These are phyloP conservation scores for Suillus bovinus DNA, from an alignment of 768 basidiomycete species.

Conservation along the genomic window DNA sequence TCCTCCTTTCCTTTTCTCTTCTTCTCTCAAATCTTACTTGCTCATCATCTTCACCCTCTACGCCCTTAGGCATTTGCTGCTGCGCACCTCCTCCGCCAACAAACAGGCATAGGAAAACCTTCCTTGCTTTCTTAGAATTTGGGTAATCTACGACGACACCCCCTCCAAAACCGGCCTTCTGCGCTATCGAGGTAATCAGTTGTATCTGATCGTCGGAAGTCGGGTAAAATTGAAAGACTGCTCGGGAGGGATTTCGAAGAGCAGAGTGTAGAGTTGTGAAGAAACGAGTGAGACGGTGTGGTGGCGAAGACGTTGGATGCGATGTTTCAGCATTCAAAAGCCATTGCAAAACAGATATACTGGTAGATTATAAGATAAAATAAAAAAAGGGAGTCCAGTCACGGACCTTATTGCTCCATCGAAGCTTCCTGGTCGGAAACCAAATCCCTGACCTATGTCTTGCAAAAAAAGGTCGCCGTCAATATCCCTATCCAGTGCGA, in stretches of 20 bases:
- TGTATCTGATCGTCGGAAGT: slow-evolving; percentile 96
- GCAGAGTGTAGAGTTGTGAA: slow-evolving; percentile 92
- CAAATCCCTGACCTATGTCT: slow-evolving; percentile 97
- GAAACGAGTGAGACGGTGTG: slow-evolving; percentile 81
- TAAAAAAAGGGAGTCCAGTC: slow-evolving; percentile 2
- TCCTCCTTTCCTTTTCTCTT: slow-evolving; percentile 62
- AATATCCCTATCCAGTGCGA: slow-evolving; percentile 92
- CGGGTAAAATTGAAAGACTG: slow-evolving; percentile 93
- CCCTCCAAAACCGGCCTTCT: slow-evolving; percentile 94
- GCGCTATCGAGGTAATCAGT: slow-evolving; percentile 89
- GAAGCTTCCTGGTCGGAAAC: slow-evolving; percentile 94
- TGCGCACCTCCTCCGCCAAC: slow-evolving; percentile 77
- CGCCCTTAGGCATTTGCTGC: slow-evolving; percentile 72
- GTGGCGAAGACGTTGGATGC: slow-evolving; percentile 85
- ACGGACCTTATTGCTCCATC: slow-evolving; percentile 94
- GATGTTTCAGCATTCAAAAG: slow-evolving; percentile 95
- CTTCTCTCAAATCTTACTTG: slow-evolving; percentile 75
- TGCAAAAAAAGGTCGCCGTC: slow-evolving; percentile 96
- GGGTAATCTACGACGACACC: slow-evolving; percentile 97
- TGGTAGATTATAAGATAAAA: slow-evolving; percentile 32
- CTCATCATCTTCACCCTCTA: slow-evolving; percentile 68
- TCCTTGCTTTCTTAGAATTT: slow-evolving; percentile 93
- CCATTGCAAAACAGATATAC: slow-evolving; percentile 99
- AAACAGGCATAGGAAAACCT: slow-evolving; percentile 92
- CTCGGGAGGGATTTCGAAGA: slow-evolving; percentile 82